phyloP scores from a whole-genome alignment of 805 yeast species.

The Brettanomyces sp. region DNA sequence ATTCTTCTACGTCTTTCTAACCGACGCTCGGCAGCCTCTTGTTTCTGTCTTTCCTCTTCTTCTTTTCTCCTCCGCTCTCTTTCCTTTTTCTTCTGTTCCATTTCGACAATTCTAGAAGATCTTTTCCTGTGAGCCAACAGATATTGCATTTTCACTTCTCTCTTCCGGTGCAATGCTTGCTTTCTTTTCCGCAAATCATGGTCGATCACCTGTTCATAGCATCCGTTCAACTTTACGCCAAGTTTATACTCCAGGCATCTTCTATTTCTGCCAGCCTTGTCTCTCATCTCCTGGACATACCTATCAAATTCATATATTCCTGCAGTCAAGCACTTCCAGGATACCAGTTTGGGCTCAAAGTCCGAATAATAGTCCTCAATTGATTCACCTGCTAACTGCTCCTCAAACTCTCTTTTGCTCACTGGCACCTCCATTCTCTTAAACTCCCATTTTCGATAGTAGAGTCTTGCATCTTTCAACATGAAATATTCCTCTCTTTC shows the following conservation, averaged over 20 bases:
- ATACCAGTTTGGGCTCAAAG: slow-evolving; percentile 27
- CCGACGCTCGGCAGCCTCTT: slow-evolving; percentile 35
- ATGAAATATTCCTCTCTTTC: slow-evolving; percentile 24
- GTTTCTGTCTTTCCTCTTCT: slow-evolving; percentile 35
- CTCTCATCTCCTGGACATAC: slow-evolving; percentile 22
- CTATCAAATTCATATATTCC: slow-evolving; percentile 35
- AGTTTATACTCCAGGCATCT: slow-evolving; percentile 20
- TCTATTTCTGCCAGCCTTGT: slow-evolving; percentile 19
- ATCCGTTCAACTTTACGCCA: slow-evolving; percentile 21
- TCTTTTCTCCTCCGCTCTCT: slow-evolving; percentile 41
- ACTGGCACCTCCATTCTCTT: slow-evolving; percentile 28
- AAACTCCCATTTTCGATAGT: slow-evolving; percentile 27
- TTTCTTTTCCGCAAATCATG: slow-evolving; percentile 47
- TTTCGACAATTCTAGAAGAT: slow-evolving; percentile 65
- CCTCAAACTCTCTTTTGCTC: slow-evolving; percentile 20
- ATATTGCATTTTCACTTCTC: slow-evolving; percentile 54
- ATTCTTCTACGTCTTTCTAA: slow-evolving; percentile 31
- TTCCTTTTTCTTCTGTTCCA: slow-evolving; percentile 40
- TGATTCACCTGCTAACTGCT: slow-evolving; percentile 6
- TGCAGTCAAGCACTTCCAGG: slow-evolving; percentile 32
- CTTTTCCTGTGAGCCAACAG: slow-evolving; percentile 62
- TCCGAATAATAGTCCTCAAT: slow-evolving; percentile 7
- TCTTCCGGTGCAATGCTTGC: slow-evolving; percentile 43
- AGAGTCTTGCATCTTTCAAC: slow-evolving; percentile 45
- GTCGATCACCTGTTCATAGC: slow-evolving; percentile 26